Base-by-base conservation (phyloP, 805 yeast species). In the Kockiozyma suomiensis region DNA sequence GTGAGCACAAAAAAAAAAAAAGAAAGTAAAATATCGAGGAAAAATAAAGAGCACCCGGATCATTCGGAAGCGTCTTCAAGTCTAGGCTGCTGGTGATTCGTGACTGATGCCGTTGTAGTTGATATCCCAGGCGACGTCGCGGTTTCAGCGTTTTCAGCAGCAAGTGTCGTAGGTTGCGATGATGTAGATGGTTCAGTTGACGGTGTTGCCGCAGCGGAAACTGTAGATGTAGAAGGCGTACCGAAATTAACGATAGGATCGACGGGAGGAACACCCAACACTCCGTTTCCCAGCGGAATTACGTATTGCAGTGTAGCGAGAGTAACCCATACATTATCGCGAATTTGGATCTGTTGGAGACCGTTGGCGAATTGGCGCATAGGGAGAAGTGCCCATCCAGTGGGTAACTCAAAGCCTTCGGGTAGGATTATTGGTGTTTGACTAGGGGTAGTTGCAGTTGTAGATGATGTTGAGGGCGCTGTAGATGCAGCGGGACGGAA, bases 371-470 rank as follows among this genome's bases (percentile, higher is more conserved):
- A 50, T 30, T 62, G 64, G n/a, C 66, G 55, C 54, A 78, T 46
- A 26, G 68, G 68, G n/a, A 64, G 58, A 17, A 64, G 33, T n/a
- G 67, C 66, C 68, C 68, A 64, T 19, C 66, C 68, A 10, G 19
- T 57, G 7, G 65, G 68, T n/a, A 64, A 45, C 19, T 37, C 51
- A 33, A 63, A 64, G 7, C 56, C 62, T 6, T 56, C 38, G 4
- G 67, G 67, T 12, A 64, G 51, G n/a, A 23, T 13, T 21, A 58
- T 32, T 2, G 67, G 55, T 2, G 50, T n/a, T 12, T 40, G 49
- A 4, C 40, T 41, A 6, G 26, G 8, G 10, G 50, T n/a, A 5
- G 45, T 40, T 5, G 54, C 32, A 19, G 47, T 15, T 23, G 40
- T 19, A 32, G 41, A 23, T 28, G 30, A 1, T 32, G 52, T 2